Evolutionary conservation across 163 green algal species (phyloP).

Genomic region (Botryococcus braunii): DNA sequence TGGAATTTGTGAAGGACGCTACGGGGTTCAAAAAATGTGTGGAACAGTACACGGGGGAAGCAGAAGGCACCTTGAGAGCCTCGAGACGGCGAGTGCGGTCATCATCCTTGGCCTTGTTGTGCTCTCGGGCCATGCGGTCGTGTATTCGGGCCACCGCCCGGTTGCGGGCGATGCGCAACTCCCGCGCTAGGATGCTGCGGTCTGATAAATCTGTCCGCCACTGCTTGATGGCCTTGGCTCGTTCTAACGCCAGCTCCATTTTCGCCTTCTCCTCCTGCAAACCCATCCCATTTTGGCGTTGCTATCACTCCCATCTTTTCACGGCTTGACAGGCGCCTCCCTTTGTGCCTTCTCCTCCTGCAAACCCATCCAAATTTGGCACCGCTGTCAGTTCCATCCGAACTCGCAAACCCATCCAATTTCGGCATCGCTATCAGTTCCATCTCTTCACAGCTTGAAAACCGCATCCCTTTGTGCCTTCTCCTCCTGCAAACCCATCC

Average conservation of each 20-base stretch:
- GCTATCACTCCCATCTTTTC: neutral
- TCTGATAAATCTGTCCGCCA: conserved; percentile 19
- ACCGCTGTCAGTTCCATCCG: neutral
- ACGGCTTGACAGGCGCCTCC: conserved; percentile 15
- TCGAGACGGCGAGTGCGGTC: conserved; percentile 67
- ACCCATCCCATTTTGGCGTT: neutral
- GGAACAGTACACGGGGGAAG: too few relatives aligned
- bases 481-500: conserved; percentile 25
- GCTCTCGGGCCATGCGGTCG: conserved; percentile 65
- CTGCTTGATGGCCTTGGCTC: conserved; percentile 19
- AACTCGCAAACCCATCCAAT: too few relatives aligned
- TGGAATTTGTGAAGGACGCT: too few relatives aligned
- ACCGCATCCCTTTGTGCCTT: conserved; percentile 20
- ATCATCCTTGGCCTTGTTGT: conserved; percentile 52
- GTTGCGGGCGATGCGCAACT: conserved; percentile 62
- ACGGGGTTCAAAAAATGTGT: too few relatives aligned
- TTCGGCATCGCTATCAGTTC: too few relatives aligned
- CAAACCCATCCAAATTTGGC: neutral
- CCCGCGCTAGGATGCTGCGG: conserved; percentile 21
- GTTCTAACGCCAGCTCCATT: conserved; percentile 17
- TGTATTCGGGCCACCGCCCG: conserved; percentile 65
- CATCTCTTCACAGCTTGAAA: too few relatives aligned
- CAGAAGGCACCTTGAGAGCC: conserved; percentile 63
- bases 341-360: conserved; percentile 33
- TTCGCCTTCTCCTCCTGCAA: conserved; percentile 33